phyloP scores from a whole-genome alignment of 1,284 basidiomycete genomes.

The Sanghuangporus sanghuang region DNA sequence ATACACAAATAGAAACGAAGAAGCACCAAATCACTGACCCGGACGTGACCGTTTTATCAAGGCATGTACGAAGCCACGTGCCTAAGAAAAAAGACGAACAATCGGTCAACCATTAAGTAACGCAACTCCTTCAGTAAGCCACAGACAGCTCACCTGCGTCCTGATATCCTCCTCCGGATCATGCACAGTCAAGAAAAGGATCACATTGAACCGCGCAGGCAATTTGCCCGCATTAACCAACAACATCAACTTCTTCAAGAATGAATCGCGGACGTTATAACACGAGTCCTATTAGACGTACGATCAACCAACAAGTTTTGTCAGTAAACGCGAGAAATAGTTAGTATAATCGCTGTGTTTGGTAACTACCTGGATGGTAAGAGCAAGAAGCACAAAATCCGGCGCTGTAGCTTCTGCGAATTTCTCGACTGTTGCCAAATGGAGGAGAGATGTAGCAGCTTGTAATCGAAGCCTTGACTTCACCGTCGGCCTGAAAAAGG shows the following conservation, averaged over 20 bases:
- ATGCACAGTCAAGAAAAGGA: constrained; percentile 85
- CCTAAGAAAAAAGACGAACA: constrained; percentile 32
- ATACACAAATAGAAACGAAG: neutral
- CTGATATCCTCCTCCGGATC: constrained; percentile 87
- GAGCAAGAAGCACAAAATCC: constrained; percentile 68
- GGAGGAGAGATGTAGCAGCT: constrained; percentile 77
- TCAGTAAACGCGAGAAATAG: neutral
- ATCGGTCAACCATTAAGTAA: neutral
- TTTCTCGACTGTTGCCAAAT: constrained; percentile 61
- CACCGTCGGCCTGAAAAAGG: constrained; percentile 42
- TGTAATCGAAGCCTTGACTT: constrained; percentile 74
- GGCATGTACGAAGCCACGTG: constrained; percentile 50
- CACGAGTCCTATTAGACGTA: constrained; percentile 64
- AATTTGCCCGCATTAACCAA: constrained; percentile 61
- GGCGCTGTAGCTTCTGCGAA: constrained; percentile 59
- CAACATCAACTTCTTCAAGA: constrained; percentile 72
- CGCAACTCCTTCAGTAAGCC: neutral
- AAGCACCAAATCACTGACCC: constrained; percentile 30
- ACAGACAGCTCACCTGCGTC: constrained; percentile 37
- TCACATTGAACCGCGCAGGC: constrained; percentile 70
- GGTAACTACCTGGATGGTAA: constrained; percentile 67
- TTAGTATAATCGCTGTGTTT: neutral
- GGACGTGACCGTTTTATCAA: constrained; percentile 43
- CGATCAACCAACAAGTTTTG: neutral
- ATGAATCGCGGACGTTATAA: constrained; percentile 78